phyloP scores from a whole-genome alignment of 23 red algal genomes.

The Chondrus crispus region DNA sequence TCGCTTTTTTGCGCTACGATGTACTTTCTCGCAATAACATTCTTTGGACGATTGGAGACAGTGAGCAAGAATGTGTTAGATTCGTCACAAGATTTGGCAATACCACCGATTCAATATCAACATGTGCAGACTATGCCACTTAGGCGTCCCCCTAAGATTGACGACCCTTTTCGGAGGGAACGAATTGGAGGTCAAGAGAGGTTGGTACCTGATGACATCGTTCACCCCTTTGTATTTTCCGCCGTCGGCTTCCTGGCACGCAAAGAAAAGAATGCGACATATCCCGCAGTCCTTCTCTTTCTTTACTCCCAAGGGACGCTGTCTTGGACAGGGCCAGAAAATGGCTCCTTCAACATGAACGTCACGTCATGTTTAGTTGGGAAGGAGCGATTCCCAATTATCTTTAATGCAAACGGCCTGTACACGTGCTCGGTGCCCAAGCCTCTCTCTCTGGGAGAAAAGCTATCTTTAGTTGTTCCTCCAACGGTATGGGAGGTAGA shows the following conservation, averaged over 20 bases:
- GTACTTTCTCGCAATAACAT: no score
- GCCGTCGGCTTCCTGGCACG: neutral
- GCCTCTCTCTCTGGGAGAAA: neutral
- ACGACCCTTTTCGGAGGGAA: neutral
- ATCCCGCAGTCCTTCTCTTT: neutral
- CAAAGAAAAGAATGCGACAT: neutral
- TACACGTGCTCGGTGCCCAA: neutral
- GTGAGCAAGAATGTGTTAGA: no score
- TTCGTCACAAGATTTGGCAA: no score
- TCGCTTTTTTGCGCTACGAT: no score
- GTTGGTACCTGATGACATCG: neutral
- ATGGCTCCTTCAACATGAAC: neutral
- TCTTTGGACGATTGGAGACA: no score
- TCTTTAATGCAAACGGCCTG: neutral
- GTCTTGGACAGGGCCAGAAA: neutral
- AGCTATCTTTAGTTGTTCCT: neutral
- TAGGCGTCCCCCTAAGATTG: neutral
- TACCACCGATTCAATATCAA: no score
- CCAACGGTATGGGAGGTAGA: neutral
- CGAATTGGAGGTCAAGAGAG: neutral
- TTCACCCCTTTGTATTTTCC: constrained; percentile 3
- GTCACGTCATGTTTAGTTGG: constrained; percentile 15
- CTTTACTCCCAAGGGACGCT: constrained; percentile 21
- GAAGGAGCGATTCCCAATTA: neutral
- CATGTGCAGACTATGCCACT: no score